Percentiles rank a stretch among this genome's conserved stretches.
These are phyloP conservation scores for Diutina siamensis DNA, from an alignment of 1,139 yeast genomes.

Conservation along the genomic window DNA sequence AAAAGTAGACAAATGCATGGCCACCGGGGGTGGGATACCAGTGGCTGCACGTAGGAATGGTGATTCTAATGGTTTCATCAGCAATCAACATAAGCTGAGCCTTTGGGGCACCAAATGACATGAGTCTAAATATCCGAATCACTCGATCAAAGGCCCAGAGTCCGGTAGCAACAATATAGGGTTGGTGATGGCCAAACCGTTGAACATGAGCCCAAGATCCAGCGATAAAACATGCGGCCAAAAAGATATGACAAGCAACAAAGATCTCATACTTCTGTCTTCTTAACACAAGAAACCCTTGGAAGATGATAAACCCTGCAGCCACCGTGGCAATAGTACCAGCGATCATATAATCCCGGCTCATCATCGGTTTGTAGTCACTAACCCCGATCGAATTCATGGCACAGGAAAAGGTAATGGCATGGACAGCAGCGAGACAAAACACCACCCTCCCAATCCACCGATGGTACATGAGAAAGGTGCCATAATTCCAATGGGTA, in stretches of 20 bases:
- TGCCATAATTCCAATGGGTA: background rate
- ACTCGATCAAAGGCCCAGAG: slow-evolving; percentile 2
- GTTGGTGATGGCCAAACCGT: background rate
- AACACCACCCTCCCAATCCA: slow-evolving; percentile 5
- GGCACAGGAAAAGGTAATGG: background rate
- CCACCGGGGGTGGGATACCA: slow-evolving; percentile 39
- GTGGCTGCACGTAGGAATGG: slow-evolving; percentile 7
- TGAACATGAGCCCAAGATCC: slow-evolving; percentile 51
- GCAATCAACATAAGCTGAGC: background rate
- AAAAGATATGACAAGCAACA: slow-evolving; percentile 41
- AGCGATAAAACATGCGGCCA: slow-evolving; percentile 45
- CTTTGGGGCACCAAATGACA: background rate
- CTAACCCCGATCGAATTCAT: slow-evolving; percentile 1
- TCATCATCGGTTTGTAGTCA: slow-evolving; percentile 1
- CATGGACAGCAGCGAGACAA: background rate
- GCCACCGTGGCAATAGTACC: background rate
- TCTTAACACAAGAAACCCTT: slow-evolving; percentile 33
- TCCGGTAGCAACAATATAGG: background rate
- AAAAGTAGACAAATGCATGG: slow-evolving; percentile 39
- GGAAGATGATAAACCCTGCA: background rate
- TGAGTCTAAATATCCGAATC: background rate
- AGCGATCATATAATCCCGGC: slow-evolving; percentile 3
- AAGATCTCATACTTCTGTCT: slow-evolving; percentile 53
- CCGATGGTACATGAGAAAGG: slow-evolving; percentile 4
- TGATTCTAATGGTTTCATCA: slow-evolving; percentile 1